These are phyloP conservation scores for Xanthoconium separans DNA, from an alignment of 1,284 basidiomycete genomes.

Conservation along the genomic window DNA sequence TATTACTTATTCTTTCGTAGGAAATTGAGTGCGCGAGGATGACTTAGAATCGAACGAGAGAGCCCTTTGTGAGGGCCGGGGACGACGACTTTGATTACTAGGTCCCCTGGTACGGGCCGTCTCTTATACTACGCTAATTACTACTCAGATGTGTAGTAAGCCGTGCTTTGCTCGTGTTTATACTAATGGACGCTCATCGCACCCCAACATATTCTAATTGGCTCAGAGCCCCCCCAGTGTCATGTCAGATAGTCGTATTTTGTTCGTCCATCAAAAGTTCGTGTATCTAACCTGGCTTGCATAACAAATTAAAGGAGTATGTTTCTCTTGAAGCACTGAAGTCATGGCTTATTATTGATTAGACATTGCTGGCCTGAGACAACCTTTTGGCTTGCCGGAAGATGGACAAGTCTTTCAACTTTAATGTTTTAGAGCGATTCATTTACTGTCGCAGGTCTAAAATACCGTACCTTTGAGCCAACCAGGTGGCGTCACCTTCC, in stretches of 20 bases:
- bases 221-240: no score
- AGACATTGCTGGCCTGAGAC: background rate
- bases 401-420: conserved; percentile 3
- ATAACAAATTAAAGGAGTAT: no score
- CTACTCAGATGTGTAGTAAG: background rate
- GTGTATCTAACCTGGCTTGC: no score
- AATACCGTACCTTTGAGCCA: no score
- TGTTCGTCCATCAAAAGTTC: no score
- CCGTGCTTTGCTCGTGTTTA: background rate
- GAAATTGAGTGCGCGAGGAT: background rate
- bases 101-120: background rate
- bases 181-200: background rate
- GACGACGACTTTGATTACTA: background rate
- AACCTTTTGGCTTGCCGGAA: conserved; percentile 8
- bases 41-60: background rate
- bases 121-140: background rate
- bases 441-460: no score
- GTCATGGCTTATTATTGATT: no score
- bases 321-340: no score
- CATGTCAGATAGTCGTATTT: no score
- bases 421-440: no score
- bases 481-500: background rate
- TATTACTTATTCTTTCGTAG: no score
- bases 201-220: no score
- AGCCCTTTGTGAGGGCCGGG: background rate